Conservation (phyloP, 768 basidiomycete species). For the Coprinopsis strossmayeri region DNA sequence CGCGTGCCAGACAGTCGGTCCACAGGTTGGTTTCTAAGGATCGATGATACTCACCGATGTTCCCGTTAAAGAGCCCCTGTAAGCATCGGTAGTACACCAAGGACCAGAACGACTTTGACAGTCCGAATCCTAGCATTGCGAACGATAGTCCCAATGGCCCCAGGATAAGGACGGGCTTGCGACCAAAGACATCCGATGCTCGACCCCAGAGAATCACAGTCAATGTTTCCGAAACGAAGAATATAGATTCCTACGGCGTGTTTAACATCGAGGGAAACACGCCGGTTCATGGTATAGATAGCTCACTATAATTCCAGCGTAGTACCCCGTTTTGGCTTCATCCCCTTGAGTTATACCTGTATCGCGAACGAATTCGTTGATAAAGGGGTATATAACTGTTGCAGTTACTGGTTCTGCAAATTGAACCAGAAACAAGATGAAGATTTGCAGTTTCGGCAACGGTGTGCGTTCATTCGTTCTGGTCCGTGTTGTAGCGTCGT, state of each 20-base stretch:
- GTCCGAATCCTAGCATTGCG: background rate
- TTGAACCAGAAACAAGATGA: constrained; percentile 32
- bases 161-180: constrained; percentile 21
- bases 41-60: background rate
- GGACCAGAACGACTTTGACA: background rate
- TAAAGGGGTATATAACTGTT: constrained; percentile 40
- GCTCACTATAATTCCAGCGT: constrained; percentile 38
- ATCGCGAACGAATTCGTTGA: constrained; percentile 36
- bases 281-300: background rate
- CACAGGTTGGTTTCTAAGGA: no score
- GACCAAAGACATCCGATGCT: constrained; percentile 8
- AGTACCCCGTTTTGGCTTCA: constrained; percentile 40
- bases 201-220: constrained; percentile 9
- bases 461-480: constrained; percentile 30
- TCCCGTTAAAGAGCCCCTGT: constrained; percentile 9
- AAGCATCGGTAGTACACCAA: background rate
- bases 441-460: constrained; percentile 33
- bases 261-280: background rate
- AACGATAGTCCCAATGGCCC: constrained; percentile 23
- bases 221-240: constrained; percentile 9
- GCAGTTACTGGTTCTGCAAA: constrained; percentile 37
- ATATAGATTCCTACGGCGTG: constrained; percentile 3
- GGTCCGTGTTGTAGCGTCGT: no score
- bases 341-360: constrained; percentile 38
- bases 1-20: no score